A percentile compares a stretch with the other conserved stretches of the same genome.
Conservation (phyloP, 2,329 filamentous ascomycete species). For the Neonectria neomacrospora region DNA sequence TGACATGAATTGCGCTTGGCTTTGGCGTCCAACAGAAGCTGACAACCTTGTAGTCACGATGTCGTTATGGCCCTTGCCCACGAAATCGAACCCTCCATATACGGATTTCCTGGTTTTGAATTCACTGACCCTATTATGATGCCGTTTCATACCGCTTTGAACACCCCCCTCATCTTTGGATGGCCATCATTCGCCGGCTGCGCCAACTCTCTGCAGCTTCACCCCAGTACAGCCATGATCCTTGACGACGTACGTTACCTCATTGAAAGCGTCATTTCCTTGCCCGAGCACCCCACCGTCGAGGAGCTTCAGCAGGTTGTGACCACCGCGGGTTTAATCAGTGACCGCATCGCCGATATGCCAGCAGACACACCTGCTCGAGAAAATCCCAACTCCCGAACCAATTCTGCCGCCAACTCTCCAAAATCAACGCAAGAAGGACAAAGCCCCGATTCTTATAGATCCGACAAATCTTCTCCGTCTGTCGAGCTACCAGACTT, state of each 20-base stretch:
- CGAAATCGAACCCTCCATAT: constrained; percentile 57
- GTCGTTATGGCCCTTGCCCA: constrained; percentile 60
- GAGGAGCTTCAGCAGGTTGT: constrained; percentile 54
- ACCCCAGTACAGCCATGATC: constrained; percentile 58
- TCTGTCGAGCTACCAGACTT: constrained; percentile 50
- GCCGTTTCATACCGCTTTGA: constrained; percentile 57
- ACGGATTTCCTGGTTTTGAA: constrained; percentile 54
- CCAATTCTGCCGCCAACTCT: constrained; percentile 28
- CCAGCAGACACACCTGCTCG: constrained; percentile 43
- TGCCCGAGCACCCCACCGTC: constrained; percentile 49
- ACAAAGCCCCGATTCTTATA: constrained; percentile 29
- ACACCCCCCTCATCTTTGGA: constrained; percentile 58
- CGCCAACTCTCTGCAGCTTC: constrained; percentile 55
- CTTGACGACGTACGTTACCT: constrained; percentile 64
- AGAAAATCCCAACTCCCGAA: constrained; percentile 27
- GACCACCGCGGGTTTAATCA: constrained; percentile 53
- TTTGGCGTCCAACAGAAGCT: constrained; percentile 23
- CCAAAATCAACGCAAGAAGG: constrained; percentile 20
- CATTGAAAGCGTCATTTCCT: constrained; percentile 54
- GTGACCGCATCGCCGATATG: constrained; percentile 52
- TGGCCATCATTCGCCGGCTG: constrained; percentile 57
- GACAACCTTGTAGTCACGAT: constrained; percentile 54
- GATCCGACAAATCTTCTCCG: constrained; percentile 31
- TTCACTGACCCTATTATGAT: constrained; percentile 52
- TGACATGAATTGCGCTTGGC: neutral